Conservation (phyloP, 2,329 filamentous ascomycete species). For the Ascochyta clinopodiicola region DNA sequence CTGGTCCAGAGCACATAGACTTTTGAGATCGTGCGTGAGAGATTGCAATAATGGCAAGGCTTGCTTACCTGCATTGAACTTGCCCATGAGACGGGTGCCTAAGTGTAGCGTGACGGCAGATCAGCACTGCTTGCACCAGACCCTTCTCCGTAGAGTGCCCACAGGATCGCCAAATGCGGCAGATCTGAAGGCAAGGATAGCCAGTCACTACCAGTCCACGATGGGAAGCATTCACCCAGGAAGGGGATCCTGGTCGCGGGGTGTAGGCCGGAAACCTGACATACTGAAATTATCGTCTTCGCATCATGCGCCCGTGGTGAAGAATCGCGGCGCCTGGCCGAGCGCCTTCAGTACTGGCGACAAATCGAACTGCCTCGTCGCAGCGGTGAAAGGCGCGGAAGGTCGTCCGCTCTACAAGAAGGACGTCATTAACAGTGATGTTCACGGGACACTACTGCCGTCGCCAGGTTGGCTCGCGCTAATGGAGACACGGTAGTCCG, state of each 20-base stretch:
- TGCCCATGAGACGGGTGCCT: not conserved
- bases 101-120: constrained; percentile 9
- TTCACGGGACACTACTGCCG: constrained; percentile 13
- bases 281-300: not conserved
- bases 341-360: not conserved
- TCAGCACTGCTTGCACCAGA: not conserved
- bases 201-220: not conserved
- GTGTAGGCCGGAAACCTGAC: not conserved
- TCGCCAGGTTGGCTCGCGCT: constrained; percentile 7
- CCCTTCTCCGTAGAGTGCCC: constrained; percentile 7
- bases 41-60: not conserved
- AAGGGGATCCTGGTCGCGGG: not conserved
- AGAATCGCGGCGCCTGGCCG: not conserved
- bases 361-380: constrained; percentile 7
- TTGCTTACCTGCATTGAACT: constrained; percentile 7
- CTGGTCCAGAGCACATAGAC: not conserved
- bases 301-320: constrained; percentile 2
- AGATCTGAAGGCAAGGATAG: constrained; percentile 22
- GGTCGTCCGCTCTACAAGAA: not conserved
- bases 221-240: not conserved
- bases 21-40: not conserved
- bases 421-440: constrained; percentile 12
- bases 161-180: constrained; percentile 24
- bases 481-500: not conserved
- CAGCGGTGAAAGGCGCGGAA: not conserved